A percentile compares a stretch with the other conserved stretches of the same genome.
Evolutionary conservation across 148 eudicot genomes (phyloP).

Genomic region (Spergularia bocconei): DNA sequence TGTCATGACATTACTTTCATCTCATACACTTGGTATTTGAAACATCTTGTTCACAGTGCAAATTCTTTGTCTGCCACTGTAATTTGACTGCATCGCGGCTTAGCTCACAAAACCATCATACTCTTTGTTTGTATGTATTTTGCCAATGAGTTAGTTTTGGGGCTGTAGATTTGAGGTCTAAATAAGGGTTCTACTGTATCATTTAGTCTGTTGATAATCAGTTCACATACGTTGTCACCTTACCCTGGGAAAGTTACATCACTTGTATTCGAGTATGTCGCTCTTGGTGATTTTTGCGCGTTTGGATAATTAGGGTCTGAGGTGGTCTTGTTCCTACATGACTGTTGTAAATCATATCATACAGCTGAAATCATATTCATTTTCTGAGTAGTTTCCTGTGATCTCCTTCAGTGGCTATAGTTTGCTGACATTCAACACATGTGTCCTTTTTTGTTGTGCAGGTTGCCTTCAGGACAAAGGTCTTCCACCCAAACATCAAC

Average conservation of each 20-base stretch:
- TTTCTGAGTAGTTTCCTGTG: not conserved
- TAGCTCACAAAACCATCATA: not conserved
- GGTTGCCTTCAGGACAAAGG: slow-evolving; percentile 75
- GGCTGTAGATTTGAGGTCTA: no score
- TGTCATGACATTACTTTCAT: not conserved
- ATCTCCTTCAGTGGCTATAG: no score
- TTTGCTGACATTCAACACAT: not conserved
- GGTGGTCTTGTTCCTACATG: not conserved
- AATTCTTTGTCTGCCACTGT: not conserved
- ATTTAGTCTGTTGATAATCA: no score
- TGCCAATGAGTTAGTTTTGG: no score
- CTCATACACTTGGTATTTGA: not conserved
- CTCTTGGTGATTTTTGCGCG: not conserved
- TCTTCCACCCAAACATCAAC: slow-evolving; percentile 68
- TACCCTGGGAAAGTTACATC: no score
- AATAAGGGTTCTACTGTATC: no score
- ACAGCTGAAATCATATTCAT: not conserved
- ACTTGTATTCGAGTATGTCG: no score
- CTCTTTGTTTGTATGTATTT: no score
- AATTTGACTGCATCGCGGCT: not conserved
- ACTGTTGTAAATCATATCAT: not conserved
- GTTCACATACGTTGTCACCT: no score
- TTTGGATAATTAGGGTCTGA: not conserved
- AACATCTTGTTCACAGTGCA: not conserved
- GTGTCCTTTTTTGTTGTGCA: slow-evolving; percentile 21